Evolutionary conservation across 192 early-diverging fungal species (phyloP).

Genomic region (Coemansia sp.): DNA sequence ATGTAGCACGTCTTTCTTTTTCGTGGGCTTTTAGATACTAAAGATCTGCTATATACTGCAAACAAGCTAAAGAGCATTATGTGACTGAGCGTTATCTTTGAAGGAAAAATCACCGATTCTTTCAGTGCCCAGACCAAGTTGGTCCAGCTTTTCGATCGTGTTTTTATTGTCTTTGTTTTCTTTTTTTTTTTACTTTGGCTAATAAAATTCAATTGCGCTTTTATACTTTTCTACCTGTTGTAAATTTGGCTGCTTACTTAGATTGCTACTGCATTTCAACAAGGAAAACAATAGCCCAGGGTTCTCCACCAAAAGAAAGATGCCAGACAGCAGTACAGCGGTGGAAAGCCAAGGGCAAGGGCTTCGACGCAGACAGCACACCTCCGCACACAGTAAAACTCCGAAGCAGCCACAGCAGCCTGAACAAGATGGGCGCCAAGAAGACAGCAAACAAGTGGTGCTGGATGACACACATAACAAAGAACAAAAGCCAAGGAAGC

Average conservation of each 20-base stretch:
- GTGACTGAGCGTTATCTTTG: too few species aligned
- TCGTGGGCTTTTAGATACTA: neutral
- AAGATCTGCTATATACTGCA: too few species aligned
- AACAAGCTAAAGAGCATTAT: too few species aligned
- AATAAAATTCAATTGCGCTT: neutral
- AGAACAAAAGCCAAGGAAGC: neutral
- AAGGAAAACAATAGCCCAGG: neutral
- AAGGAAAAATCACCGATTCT: too few species aligned
- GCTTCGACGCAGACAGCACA: conserved; percentile 1
- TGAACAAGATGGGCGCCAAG: neutral
- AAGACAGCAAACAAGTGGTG: neutral
- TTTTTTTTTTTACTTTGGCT: neutral
- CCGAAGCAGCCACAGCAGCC: neutral
- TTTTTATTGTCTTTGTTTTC: neutral
- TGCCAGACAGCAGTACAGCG: neutral
- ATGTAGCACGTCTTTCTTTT: conserved; percentile 9
- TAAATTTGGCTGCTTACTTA: neutral
- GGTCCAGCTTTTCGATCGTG: too few species aligned
- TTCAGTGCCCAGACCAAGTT: too few species aligned
- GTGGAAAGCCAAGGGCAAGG: neutral
- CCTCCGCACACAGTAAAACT: neutral
- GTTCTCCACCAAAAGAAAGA: too few species aligned
- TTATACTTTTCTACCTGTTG: neutral
- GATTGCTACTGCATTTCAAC: neutral
- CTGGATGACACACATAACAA: neutral